Evolutionary conservation across 768 basidiomycete species (phyloP).

Genomic region (Tylopilus rubrobrunneus): DNA sequence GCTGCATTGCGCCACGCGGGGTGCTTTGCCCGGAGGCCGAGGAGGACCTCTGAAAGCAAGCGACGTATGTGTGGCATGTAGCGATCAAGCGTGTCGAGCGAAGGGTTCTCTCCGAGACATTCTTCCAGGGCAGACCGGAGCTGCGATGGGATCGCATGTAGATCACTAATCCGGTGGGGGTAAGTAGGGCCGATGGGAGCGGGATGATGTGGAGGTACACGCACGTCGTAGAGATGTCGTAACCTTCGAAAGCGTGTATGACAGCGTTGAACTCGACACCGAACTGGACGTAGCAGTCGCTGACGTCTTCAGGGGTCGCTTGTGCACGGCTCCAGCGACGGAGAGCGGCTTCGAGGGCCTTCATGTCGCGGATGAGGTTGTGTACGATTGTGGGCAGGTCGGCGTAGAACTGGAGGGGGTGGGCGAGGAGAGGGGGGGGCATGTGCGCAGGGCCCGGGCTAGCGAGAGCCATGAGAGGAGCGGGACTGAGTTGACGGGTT

Average conservation of each 20-base stretch:
- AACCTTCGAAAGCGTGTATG: constrained; percentile 67
- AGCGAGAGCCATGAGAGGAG: constrained; percentile 12
- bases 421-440: neutral
- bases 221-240: constrained; percentile 76
- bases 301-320: constrained; percentile 68
- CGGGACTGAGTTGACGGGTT: neutral
- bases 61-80: constrained; percentile 38
- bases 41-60: constrained; percentile 36
- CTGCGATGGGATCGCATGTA: constrained; percentile 35
- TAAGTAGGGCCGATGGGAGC: neutral
- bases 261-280: constrained; percentile 87
- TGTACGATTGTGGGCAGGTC: constrained; percentile 63
- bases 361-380: constrained; percentile 75
- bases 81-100: constrained; percentile 29
- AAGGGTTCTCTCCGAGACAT: constrained; percentile 42
- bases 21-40: constrained; percentile 41
- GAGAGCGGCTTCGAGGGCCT: constrained; percentile 71
- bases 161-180: constrained; percentile 29
- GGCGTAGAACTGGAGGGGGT: constrained; percentile 1
- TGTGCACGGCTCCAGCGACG: constrained; percentile 61
- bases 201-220: constrained; percentile 35
- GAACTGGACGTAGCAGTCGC: constrained; percentile 84
- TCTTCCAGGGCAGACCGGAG: constrained; percentile 39
- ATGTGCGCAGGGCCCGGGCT: constrained; percentile 5
- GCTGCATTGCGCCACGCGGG: constrained; percentile 30